A percentile compares a stretch with the other conserved stretches of the same genome.
Evolutionary conservation across 352 stramenopile species (phyloP).

Genomic region (Globisporangium megalacanthum): DNA sequence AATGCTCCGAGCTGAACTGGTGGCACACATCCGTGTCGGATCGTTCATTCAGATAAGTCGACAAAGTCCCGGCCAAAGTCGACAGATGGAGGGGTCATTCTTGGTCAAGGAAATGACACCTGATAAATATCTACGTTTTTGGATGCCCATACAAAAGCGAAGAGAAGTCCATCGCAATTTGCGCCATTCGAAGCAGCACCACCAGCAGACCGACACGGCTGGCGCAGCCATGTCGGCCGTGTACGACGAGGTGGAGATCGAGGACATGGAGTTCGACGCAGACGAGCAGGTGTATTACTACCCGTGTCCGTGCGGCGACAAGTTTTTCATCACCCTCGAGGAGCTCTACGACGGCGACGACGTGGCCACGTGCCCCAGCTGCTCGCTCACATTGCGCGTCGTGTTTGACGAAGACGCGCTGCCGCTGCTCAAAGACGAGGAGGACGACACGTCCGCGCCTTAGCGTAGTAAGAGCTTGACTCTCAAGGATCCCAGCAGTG

Average conservation of each 20-base stretch:
- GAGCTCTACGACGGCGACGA: conserved; percentile 94
- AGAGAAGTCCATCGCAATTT: too few species aligned
- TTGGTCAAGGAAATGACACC: too few species aligned
- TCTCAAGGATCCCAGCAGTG: neutral
- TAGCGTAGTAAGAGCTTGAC: neutral
- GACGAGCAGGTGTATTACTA: conserved; percentile 95
- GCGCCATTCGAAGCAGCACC: neutral
- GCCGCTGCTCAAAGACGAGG: conserved; percentile 60
- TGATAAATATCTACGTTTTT: too few species aligned
- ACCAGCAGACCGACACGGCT: neutral
- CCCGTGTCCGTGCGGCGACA: conserved; percentile 96
- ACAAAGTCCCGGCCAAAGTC: too few species aligned
- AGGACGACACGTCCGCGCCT: conserved; percentile 6
- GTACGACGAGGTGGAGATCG: conserved; percentile 98
- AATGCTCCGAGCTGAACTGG: too few species aligned
- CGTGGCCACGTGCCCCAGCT: conserved; percentile 95
- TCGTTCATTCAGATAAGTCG: too few species aligned
- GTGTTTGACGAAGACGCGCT: conserved; percentile 92
- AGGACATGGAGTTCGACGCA: conserved; percentile 97
- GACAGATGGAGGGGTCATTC: too few species aligned
- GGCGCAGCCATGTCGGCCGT: conserved; percentile 59
- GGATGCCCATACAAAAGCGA: too few species aligned
- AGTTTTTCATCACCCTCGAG: conserved; percentile 86
- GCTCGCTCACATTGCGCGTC: conserved; percentile 94
- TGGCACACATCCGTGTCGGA: too few species aligned